phyloP scores from a whole-genome alignment of 306 rosid genomes.

The Albizia julibrissin region DNA sequence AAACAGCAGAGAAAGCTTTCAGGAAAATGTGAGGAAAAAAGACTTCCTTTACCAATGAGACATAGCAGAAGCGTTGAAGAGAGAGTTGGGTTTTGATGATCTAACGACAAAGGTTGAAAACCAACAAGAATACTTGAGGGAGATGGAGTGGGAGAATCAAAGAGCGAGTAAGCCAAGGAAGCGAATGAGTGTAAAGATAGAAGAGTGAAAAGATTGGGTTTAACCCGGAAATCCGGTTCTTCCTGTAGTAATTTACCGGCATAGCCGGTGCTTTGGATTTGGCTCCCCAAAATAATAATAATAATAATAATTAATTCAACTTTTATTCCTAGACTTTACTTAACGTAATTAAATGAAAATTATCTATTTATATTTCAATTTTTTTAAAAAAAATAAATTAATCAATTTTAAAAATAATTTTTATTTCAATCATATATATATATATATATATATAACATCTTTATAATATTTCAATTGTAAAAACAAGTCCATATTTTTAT shows the following conservation, averaged over 20 bases:
- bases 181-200: conserved; percentile 22
- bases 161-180: conserved; percentile 24
- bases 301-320: neutral
- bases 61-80: conserved; percentile 10
- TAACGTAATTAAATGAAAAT: neutral
- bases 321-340: neutral
- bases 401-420: no score
- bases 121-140: conserved; percentile 13
- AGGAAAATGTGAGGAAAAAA: conserved; percentile 44
- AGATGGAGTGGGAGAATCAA: conserved; percentile 25
- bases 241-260: conserved; percentile 29
- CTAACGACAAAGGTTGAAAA: neutral
- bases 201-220: conserved; percentile 26
- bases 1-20: conserved; percentile 33
- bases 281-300: neutral
- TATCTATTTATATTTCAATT: neutral
- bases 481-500: neutral
- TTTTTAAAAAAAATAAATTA: no score
- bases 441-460: neutral
- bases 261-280: conserved; percentile 19
- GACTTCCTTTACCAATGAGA: neutral
- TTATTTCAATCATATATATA: no score
- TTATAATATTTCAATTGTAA: neutral
- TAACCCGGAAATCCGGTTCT: conserved; percentile 45
- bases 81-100: conserved; percentile 31